A percentile compares a stretch with the other conserved stretches of the same genome.
Evolutionary conservation across 2,329 filamentous ascomycete species (phyloP).

Genomic region (Fusarium sarcochroum): DNA sequence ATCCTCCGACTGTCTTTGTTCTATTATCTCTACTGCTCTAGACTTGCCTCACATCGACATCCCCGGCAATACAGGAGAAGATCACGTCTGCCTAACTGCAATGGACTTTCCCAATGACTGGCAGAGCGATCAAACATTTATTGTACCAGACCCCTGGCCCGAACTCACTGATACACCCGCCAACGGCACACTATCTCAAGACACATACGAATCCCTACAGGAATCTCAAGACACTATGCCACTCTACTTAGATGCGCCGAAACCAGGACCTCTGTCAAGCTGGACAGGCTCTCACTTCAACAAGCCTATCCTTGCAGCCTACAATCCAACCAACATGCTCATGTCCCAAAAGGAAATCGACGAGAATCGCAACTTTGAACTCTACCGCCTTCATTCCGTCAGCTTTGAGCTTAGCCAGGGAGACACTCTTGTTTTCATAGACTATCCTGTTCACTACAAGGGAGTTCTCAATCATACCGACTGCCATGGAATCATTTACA

Average conservation of each 20-base stretch:
- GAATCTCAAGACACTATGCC: not conserved
- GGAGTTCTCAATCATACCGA: constrained; percentile 42
- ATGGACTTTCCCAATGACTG: constrained; percentile 29
- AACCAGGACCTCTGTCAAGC: constrained; percentile 22
- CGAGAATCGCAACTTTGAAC: constrained; percentile 44
- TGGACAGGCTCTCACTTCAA: constrained; percentile 41
- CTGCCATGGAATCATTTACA: constrained; percentile 55
- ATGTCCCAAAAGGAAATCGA: constrained; percentile 37
- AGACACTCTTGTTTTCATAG: constrained; percentile 62
- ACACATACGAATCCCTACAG: not conserved
- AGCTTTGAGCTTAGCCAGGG: constrained; percentile 52
- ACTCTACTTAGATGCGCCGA: not conserved
- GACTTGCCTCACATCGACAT: constrained; percentile 1
- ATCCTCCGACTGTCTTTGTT: not conserved
- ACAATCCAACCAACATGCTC: constrained; percentile 6
- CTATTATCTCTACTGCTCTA: constrained; percentile 2
- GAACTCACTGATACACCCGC: not conserved
- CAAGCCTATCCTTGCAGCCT: constrained; percentile 7
- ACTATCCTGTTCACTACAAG: constrained; percentile 51
- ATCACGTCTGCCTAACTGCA: constrained; percentile 1
- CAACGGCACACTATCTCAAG: not conserved
- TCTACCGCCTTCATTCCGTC: constrained; percentile 48
- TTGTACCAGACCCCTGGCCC: not conserved
- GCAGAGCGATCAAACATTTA: not conserved
- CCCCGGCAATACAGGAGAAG: not conserved